Evolutionary conservation across 2,329 filamentous ascomycete species (phyloP), one percentile per base, ranked within the genome.

Genomic region (Aphanocladium album): DNA sequence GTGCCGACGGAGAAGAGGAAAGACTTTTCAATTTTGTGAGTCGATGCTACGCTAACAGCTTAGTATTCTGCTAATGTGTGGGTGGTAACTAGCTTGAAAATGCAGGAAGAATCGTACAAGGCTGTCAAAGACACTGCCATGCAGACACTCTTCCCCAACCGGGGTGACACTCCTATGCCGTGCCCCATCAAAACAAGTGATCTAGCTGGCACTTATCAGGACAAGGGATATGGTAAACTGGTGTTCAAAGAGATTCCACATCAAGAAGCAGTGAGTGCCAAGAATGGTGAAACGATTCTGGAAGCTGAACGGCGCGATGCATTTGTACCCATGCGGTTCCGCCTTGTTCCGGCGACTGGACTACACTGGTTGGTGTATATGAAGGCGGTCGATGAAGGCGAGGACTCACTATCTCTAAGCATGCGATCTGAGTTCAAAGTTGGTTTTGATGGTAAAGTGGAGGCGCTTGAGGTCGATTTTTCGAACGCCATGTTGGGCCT

Each of bases 1-100:
- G 43, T 64, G 9, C 60, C 63, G 2, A n/a, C 46, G 14, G 39
- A 55, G 2, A 54, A 66, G 69, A n/a, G 73, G 33, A 41, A 59
- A 41, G 17, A 30, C 47, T 14, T 37, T 33, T 35, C 55, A 17
- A 56, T 51, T 4, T 41, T 39, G 57, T 55, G 68, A 67, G 49
- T 62, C 30, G 33, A 6, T 35, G 6, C 33, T 12, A 35, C 33
- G 6, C 33, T 6, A 35, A n/a, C n/a, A n/a, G n/a, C n/a, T n/a
- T 21, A 23, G 8, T 12, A 16, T 51, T 35, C 33, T 6, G 6
- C 33, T 35, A 35, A 35, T 12, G 33, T 12, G 12, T 35, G 33
- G 33, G 12, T 35, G 12, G 12, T 35, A 6, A 12, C 5, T 23
- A 46, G 19, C 43, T 23, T 23, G 43, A 21, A 19, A 5, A 23